phyloP scores from a whole-genome alignment of 371 early-diverging fungal genomes.

The Rhizopus delemar region DNA sequence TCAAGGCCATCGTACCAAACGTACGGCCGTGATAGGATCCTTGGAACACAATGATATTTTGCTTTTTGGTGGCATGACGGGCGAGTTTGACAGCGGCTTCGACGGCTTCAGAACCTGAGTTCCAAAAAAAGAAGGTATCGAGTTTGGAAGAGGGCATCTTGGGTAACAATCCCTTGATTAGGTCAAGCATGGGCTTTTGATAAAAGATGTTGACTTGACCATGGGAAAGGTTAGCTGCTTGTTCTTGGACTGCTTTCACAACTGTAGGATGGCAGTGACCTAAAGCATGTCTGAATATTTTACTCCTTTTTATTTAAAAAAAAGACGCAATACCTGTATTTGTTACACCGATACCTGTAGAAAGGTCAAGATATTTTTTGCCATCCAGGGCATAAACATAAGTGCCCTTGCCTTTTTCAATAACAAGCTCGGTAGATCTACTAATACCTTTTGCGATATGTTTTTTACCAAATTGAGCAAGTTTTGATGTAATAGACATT shows the following conservation, averaged over 20 bases:
- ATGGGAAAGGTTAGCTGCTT: conserved; percentile 53
- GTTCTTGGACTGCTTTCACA: conserved; percentile 63
- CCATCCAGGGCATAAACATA: conserved; percentile 53
- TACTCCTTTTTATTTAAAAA: not conserved
- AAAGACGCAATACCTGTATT: conserved; percentile 41
- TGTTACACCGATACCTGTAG: conserved; percentile 63
- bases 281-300: conserved; percentile 7
- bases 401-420: conserved; percentile 50
- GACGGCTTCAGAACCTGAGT: conserved; percentile 64
- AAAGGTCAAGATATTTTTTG: conserved; percentile 57
- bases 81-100: conserved; percentile 60
- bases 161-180: conserved; percentile 46
- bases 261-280: conserved; percentile 59
- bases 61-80: conserved; percentile 59
- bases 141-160: conserved; percentile 51
- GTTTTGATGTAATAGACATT: conserved; percentile 37
- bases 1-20: conserved; percentile 59
- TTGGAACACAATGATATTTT: conserved; percentile 57
- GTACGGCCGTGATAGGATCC: conserved; percentile 64
- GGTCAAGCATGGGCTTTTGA: conserved; percentile 59
- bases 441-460: conserved; percentile 55
- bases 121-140: conserved; percentile 62
- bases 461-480: conserved; percentile 49
- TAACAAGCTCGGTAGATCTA: conserved; percentile 51
- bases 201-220: conserved; percentile 58